A percentile compares a stretch with the other conserved stretches of the same genome.
Evolutionary conservation across 257 asterid genomes (phyloP).

Genomic region (Coffea eugenioides): DNA sequence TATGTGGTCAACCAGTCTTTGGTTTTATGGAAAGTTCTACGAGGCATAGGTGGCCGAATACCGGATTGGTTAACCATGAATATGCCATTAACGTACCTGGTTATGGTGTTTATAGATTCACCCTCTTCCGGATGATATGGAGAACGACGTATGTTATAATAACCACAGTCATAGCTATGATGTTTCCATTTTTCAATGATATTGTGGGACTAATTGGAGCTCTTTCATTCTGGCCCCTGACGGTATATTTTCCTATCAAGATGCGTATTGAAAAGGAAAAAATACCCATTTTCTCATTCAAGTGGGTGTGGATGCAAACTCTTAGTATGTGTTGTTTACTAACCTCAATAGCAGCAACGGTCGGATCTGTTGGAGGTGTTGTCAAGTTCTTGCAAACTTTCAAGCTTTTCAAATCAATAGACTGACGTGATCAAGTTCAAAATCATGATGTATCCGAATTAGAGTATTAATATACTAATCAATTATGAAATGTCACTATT

Average conservation of each 20-base stretch:
- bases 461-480: too few relatives aligned
- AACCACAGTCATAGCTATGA: conserved; percentile 30
- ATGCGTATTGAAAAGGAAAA: conserved; percentile 34
- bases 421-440: too few relatives aligned
- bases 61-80: conserved; percentile 22
- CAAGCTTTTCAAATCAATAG: conserved; percentile 26
- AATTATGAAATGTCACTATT: too few relatives aligned
- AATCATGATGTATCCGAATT: too few relatives aligned
- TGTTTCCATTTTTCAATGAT: conserved; percentile 37
- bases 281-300: conserved; percentile 25
- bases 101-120: background rate
- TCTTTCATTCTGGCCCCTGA: conserved; percentile 35
- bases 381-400: conserved; percentile 23
- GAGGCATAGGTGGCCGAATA: conserved; percentile 15
- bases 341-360: conserved; percentile 34
- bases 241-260: conserved; percentile 39
- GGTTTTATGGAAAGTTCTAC: conserved; percentile 24
- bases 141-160: conserved; percentile 28
- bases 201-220: conserved; percentile 38
- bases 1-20: conserved; percentile 35
- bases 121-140: conserved; percentile 28
- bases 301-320: conserved; percentile 31
- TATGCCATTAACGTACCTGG: conserved; percentile 19
- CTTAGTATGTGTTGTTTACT: conserved; percentile 25
- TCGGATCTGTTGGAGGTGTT: conserved; percentile 36